Percentiles rank a stretch among this genome's conserved stretches.
Conservation (phyloP, 441 rosid genomes). For the Corymbia citriodora region DNA sequence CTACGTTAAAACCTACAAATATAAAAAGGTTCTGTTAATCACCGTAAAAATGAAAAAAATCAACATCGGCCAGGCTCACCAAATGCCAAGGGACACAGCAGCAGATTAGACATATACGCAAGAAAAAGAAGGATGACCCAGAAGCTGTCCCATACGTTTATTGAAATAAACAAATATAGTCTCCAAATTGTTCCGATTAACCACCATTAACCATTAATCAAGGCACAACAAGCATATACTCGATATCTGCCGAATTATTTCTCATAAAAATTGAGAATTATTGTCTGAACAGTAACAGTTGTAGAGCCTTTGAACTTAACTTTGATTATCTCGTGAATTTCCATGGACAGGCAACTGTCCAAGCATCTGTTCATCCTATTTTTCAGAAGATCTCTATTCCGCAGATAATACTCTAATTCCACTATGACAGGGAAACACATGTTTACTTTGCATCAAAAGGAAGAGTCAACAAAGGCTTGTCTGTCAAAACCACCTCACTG, state of each 20-base stretch:
- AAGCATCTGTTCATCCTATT: neutral
- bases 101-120: neutral
- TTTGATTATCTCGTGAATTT: neutral
- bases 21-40: neutral
- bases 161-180: neutral
- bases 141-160: neutral
- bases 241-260: neutral
- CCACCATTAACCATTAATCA: neutral
- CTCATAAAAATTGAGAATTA: neutral
- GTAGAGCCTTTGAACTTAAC: neutral
- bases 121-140: neutral
- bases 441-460: neutral
- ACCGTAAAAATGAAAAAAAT: neutral
- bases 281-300: neutral
- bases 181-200: neutral
- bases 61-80: neutral
- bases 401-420: neutral
- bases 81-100: neutral
- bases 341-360: neutral
- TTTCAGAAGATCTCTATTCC: neutral
- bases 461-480: neutral
- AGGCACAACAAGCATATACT: neutral
- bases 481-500: neutral
- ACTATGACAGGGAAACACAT: neutral
- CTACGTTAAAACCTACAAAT: slow-evolving; percentile 34